Evolutionary conservation across 1,284 basidiomycete species (phyloP), one percentile per base, ranked within the genome.

Genomic region (Irpex lacteus): DNA sequence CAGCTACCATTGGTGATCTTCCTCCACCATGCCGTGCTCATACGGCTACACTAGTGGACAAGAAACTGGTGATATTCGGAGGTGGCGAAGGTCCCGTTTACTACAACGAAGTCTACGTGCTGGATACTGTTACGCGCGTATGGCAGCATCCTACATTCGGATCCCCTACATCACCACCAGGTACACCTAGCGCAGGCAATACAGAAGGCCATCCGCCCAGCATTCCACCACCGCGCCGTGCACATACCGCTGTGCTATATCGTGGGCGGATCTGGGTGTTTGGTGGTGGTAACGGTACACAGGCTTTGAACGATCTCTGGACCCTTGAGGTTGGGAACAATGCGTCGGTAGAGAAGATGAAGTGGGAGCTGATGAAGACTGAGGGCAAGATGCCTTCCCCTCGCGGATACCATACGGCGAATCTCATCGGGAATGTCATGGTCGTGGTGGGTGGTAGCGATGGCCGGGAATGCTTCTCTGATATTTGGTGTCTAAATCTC

Each of bases 281-380:
- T 72, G 95, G 95, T 3, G 95, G 96, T 19, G 96, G 95, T 2
- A 96, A 96, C 66, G 95, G 95, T 0, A 83, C 91, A 75, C 88
- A 86, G 18, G 95, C 95, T 0, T 81, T 98, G 66, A 95, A 95
- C 71, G 95, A 98, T 73, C 81, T 97, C 5, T 96, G 95, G 94
- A 87, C 89, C 15, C 80, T 97, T 13, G 94, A 96, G 66, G 84
- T 92, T 0, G 70, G 72, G 34, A 21, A 26, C 18, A 38, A 8
- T 19, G 74, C 75, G 3, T 73, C 79, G 60, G 72, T 77, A n/a
- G 77, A 80, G 40, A 77, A 79, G 60, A 78, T 90, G 82, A 79
- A 81, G 64, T 91, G 92, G 93, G 85, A 86, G 67, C 75, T 82
- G 66, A 65, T 90, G n/a, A 70, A 82, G 65, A 85, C 74, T 49